phyloP scores from a whole-genome alignment of 768 basidiomycete species.

The Tulasnella sp. region DNA sequence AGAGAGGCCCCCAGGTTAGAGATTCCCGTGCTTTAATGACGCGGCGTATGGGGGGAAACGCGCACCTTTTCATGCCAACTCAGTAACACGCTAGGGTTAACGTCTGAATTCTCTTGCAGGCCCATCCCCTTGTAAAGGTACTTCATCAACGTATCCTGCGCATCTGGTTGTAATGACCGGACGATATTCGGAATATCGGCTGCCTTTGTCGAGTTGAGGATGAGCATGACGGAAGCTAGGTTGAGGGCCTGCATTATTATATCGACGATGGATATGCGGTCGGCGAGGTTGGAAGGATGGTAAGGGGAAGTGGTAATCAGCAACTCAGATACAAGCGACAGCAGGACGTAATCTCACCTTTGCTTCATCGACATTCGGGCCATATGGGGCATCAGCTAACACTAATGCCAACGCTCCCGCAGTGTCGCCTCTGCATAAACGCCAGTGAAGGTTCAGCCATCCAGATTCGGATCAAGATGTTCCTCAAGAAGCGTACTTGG shows the following conservation, averaged over 20 bases:
- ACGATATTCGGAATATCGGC: constrained; percentile 74
- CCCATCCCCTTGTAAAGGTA: constrained; percentile 98
- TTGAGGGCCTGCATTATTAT: constrained; percentile 52
- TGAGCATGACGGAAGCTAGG: constrained; percentile 70
- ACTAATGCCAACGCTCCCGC: constrained; percentile 60
- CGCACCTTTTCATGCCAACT: constrained; percentile 96
- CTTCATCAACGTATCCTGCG: constrained; percentile 92
- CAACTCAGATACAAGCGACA: background rate
- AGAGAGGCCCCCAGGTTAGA: background rate
- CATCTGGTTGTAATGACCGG: constrained; percentile 59
- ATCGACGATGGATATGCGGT: background rate
- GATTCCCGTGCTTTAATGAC: too few species aligned
- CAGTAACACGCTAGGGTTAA: constrained; percentile 59
- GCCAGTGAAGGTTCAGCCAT: background rate
- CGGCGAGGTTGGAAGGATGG: background rate
- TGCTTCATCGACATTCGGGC: constrained; percentile 77
- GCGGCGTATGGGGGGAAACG: too few species aligned
- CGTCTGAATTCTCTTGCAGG: constrained; percentile 50
- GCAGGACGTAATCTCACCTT: constrained; percentile 48
- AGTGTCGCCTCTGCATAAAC: constrained; percentile 57
- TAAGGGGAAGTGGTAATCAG: background rate
- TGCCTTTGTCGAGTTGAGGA: constrained; percentile 89
- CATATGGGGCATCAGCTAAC: constrained; percentile 80
- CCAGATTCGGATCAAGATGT: background rate
- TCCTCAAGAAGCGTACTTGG: constrained; percentile 48